Evolutionary conservation across 2,329 filamentous ascomycete species (phyloP).

Genomic region (Purpureocillium takamizusanense): DNA sequence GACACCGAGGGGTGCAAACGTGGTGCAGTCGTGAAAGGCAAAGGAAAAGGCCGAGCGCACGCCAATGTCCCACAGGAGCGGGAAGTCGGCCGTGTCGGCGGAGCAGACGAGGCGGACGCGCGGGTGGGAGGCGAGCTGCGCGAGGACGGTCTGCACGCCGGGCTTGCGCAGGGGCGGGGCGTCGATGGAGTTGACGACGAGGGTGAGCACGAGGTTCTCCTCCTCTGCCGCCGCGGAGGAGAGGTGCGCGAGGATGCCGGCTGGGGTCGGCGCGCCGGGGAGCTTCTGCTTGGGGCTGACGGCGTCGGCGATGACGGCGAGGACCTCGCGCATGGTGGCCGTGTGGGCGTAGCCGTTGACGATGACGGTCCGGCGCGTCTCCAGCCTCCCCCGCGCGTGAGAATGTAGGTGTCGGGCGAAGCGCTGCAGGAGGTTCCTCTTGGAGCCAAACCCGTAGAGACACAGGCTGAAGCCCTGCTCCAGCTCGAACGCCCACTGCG

Average conservation of each 20-base stretch:
- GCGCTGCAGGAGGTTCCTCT: slow-evolving; percentile 61
- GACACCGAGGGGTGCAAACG: slow-evolving; percentile 63
- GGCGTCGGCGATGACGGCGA: slow-evolving; percentile 59
- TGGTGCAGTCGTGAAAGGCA: slow-evolving; percentile 89
- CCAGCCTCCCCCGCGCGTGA: slow-evolving; percentile 17
- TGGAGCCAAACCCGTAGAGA: slow-evolving; percentile 88
- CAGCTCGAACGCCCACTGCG: slow-evolving; percentile 90
- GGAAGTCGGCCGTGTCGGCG: slow-evolving; percentile 79
- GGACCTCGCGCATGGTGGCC: slow-evolving; percentile 58
- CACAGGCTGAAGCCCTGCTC: slow-evolving; percentile 81
- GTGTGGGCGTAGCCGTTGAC: slow-evolving; percentile 75
- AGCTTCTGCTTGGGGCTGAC: slow-evolving; percentile 41
- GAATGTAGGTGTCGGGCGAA: slow-evolving; percentile 63
- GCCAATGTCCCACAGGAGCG: slow-evolving; percentile 81
- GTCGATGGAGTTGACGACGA: slow-evolving; percentile 84
- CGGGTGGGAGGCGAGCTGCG: slow-evolving; percentile 66
- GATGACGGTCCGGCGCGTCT: slow-evolving; percentile 53
- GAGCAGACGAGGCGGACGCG: slow-evolving; percentile 68
- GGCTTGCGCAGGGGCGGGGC: slow-evolving; percentile 64
- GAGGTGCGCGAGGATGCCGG: slow-evolving; percentile 55
- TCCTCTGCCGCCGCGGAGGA: slow-evolving; percentile 14
- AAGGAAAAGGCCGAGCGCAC: slow-evolving; percentile 79
- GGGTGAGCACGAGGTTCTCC: slow-evolving; percentile 38
- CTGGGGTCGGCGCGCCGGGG: slow-evolving; percentile 60
- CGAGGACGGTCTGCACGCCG: slow-evolving; percentile 61